Evolutionary conservation across 805 yeast genomes (phyloP).

Genomic region (Candida ficus): DNA sequence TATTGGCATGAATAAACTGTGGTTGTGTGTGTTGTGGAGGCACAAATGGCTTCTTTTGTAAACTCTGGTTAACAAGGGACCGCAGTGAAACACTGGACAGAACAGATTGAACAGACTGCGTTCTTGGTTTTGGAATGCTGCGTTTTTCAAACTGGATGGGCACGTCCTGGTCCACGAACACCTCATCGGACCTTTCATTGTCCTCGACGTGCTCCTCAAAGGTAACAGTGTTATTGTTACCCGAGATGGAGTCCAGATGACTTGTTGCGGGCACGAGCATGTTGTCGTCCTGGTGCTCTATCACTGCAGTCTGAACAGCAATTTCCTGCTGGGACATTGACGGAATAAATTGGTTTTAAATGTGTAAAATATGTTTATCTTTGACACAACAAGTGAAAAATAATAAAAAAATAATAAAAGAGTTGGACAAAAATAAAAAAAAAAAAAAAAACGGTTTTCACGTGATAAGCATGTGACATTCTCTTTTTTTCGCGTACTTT

Average conservation of each 20-base stretch:
- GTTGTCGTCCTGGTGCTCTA: neutral
- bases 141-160: conserved; percentile 58
- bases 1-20: conserved; percentile 26
- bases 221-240: neutral
- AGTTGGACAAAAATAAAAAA: neutral
- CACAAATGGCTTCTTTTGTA: conserved; percentile 10
- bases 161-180: conserved; percentile 63
- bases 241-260: too few species aligned
- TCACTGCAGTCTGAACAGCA: too few species aligned
- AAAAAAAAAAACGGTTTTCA: neutral
- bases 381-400: too few species aligned
- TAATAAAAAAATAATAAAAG: too few species aligned
- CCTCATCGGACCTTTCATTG: conserved; percentile 3
- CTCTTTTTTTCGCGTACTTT: neutral
- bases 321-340: too few species aligned
- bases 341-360: too few species aligned
- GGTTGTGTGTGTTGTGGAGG: conserved; percentile 14
- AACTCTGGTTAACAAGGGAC: conserved; percentile 35
- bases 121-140: conserved; percentile 49
- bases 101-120: conserved; percentile 37
- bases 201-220: conserved; percentile 24
- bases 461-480: neutral
- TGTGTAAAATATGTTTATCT: too few species aligned
- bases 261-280: too few species aligned
- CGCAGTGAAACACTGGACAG: conserved; percentile 54